phyloP scores from a whole-genome alignment of 345 rosid genomes.

The Dipteronia dyeriana region DNA sequence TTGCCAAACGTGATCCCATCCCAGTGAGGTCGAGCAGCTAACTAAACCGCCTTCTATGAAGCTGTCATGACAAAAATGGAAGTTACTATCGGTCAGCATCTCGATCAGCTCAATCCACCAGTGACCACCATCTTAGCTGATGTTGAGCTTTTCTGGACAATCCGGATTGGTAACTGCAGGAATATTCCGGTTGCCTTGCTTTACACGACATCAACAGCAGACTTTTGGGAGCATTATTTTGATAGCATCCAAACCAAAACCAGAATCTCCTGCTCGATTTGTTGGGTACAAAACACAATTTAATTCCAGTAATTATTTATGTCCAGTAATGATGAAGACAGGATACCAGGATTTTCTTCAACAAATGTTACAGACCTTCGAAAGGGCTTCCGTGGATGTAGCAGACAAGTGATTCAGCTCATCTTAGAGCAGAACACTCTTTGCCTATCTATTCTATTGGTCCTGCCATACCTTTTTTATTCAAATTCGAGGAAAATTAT shows the following conservation, averaged over 20 bases:
- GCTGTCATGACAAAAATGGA: constrained; percentile 36
- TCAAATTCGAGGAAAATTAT: constrained; percentile 8
- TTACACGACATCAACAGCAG: constrained; percentile 44
- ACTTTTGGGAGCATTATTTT: constrained; percentile 32
- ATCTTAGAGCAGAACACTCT: not conserved
- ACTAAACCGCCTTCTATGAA: constrained; percentile 20
- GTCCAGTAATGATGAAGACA: not conserved
- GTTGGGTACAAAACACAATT: constrained; percentile 25
- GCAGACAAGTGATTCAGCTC: too few relatives aligned
- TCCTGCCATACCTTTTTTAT: constrained; percentile 40
- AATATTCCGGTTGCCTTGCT: constrained; percentile 57
- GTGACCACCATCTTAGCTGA: constrained; percentile 38
- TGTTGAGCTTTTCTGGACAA: constrained; percentile 36
- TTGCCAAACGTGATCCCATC: constrained; percentile 40
- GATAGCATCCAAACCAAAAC: constrained; percentile 25
- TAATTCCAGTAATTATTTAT: too few relatives aligned
- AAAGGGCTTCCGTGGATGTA: too few relatives aligned
- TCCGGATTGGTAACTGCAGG: constrained; percentile 31
- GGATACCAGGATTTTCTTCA: constrained; percentile 17
- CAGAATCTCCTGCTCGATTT: constrained; percentile 29
- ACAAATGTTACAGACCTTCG: constrained; percentile 11
- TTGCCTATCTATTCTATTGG: constrained; percentile 40
- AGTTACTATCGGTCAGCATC: constrained; percentile 21
- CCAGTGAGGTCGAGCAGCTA: constrained; percentile 15
- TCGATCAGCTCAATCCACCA: constrained; percentile 28